Conservation (phyloP, 75 land plant genomes). For the Larix kaempferi region DNA sequence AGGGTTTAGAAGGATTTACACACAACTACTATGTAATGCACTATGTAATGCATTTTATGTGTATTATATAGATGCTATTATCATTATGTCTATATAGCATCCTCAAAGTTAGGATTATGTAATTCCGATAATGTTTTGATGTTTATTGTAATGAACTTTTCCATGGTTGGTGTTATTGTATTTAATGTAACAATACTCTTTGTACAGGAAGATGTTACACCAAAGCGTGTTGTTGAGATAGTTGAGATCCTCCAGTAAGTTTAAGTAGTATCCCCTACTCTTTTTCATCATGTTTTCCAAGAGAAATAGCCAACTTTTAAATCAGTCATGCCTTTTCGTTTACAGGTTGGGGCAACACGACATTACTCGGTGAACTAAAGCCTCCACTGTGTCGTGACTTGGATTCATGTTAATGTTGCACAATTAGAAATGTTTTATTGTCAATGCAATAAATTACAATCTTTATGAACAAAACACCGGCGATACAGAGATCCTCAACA, state of each 20-base stretch:
- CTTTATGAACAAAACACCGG: neutral
- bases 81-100: neutral
- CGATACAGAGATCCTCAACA: no score
- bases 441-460: neutral
- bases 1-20: constrained; percentile 90
- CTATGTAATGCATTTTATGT: constrained; percentile 43
- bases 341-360: constrained; percentile 90
- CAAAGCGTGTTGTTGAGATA: constrained; percentile 86
- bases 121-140: neutral
- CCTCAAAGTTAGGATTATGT: neutral
- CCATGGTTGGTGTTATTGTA: neutral
- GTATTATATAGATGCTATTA: neutral
- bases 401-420: constrained; percentile 66
- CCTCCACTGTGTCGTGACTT: constrained; percentile 92
- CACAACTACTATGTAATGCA: constrained; percentile 98
- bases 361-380: constrained; percentile 79
- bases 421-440: neutral
- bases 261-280: neutral
- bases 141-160: neutral
- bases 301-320: neutral
- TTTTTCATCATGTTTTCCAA: neutral
- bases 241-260: constrained; percentile 92
- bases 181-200: neutral
- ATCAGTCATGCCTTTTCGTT: neutral
- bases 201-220: constrained; percentile 92